phyloP scores from a whole-genome alignment of 805 yeast genomes.

The Ogataea parapolymorpha region DNA sequence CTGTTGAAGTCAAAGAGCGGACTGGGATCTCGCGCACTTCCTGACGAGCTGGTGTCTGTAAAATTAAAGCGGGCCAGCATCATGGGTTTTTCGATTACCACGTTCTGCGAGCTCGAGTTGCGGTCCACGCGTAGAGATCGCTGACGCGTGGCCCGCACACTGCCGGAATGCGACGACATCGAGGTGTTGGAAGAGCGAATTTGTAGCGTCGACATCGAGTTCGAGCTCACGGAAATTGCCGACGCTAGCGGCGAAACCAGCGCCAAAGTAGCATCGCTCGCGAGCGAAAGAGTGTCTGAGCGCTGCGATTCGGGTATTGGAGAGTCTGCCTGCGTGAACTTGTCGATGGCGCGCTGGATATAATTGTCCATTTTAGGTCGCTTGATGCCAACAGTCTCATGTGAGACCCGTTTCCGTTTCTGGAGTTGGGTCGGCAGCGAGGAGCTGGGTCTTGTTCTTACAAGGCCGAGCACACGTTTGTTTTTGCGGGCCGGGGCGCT shows the following conservation, averaged over 20 bases:
- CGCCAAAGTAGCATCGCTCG: slow-evolving; percentile 10
- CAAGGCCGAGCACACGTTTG: slow-evolving; percentile 15
- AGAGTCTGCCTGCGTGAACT: slow-evolving; percentile 3
- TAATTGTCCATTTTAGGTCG: slow-evolving; percentile 6
- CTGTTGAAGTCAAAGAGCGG: slow-evolving; percentile 10
- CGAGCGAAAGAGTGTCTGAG: slow-evolving; percentile 8
- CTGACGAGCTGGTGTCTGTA: slow-evolving; percentile 3
- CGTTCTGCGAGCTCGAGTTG: slow-evolving; percentile 6
- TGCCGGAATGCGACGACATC: slow-evolving; percentile 4
- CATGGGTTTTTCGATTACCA: slow-evolving; percentile 7
- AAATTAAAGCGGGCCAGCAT: slow-evolving; percentile 9
- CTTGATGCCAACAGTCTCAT: slow-evolving; percentile 4
- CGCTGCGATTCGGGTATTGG: slow-evolving; percentile 4
- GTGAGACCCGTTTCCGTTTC: background rate
- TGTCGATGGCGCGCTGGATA: slow-evolving; percentile 7
- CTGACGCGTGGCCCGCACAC: slow-evolving; percentile 1
- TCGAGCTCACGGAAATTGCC: slow-evolving; percentile 7
- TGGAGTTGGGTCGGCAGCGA: slow-evolving; percentile 3
- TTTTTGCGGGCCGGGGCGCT: slow-evolving; percentile 6
- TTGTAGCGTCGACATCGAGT: slow-evolving; percentile 4
- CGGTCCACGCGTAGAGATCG: slow-evolving; percentile 11
- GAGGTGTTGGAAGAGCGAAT: slow-evolving; percentile 8
- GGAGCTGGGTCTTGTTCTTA: slow-evolving; percentile 12
- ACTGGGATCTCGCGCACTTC: slow-evolving; percentile 7
- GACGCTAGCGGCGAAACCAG: slow-evolving; percentile 6